These are phyloP conservation scores for Chytridium lagenaria DNA, from an alignment of 371 early-diverging fungal genomes.

Conservation along the genomic window DNA sequence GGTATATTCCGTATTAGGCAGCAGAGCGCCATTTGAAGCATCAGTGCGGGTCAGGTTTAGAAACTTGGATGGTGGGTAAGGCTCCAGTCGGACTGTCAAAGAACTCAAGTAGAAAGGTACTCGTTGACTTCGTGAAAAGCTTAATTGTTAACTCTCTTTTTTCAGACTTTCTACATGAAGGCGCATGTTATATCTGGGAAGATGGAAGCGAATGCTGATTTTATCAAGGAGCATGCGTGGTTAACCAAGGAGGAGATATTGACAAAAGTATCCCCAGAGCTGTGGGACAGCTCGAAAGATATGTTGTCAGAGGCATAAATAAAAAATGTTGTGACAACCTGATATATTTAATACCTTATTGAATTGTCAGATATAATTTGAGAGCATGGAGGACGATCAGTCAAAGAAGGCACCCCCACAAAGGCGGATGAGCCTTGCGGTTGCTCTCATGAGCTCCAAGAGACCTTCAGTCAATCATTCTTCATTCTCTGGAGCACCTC, in stretches of 20 bases:
- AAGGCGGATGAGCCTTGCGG: conserved; percentile 7
- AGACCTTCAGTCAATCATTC: neutral
- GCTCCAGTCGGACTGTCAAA: conserved; percentile 65
- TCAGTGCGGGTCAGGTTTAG: conserved; percentile 74
- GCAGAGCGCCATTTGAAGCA: conserved; percentile 73
- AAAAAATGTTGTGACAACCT: neutral
- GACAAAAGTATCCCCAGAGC: conserved; percentile 66
- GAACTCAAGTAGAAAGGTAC: conserved; percentile 43
- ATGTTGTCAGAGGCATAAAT: conserved; percentile 72
- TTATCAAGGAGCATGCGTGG: conserved; percentile 82
- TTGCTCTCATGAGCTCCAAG: neutral
- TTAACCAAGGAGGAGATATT: conserved; percentile 76
- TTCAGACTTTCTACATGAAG: conserved; percentile 82
- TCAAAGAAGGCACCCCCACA: neutral
- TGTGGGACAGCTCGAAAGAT: conserved; percentile 76
- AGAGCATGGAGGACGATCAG: neutral
- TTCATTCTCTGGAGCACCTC: no score
- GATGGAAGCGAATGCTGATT: conserved; percentile 60
- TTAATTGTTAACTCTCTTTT: neutral
- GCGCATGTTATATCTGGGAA: conserved; percentile 85
- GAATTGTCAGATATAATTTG: neutral
- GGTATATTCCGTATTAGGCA: conserved; percentile 52
- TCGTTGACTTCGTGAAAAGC: no score
- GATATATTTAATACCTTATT: neutral
- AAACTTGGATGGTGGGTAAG: conserved; percentile 77